Evolutionary conservation across 352 stramenopile species (phyloP).

Genomic region (Phytophthora sp.): DNA sequence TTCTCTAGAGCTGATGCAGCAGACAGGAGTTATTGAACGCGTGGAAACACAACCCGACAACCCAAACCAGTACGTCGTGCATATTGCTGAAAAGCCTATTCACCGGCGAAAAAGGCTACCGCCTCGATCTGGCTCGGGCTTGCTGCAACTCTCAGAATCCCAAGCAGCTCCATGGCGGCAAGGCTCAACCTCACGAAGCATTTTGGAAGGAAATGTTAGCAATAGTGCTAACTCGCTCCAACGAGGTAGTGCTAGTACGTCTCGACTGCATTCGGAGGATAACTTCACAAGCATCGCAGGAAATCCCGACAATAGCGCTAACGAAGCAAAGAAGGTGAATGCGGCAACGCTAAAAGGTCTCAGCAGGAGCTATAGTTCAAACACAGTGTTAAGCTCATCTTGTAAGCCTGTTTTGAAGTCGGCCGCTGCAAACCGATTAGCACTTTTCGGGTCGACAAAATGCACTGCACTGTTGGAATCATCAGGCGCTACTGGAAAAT

Average conservation of each 20-base stretch:
- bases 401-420: conserved; percentile 32
- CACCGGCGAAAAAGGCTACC: conserved; percentile 49
- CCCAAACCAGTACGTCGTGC: conserved; percentile 76
- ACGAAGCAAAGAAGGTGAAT: conserved; percentile 20
- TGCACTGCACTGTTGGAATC: conserved; percentile 23
- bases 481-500: not conserved
- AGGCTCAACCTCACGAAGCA: not conserved
- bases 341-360: conserved; percentile 27
- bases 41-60: conserved; percentile 54
- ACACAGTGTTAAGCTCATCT: conserved; percentile 12
- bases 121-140: conserved; percentile 17
- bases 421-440: conserved; percentile 21
- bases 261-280: not conserved
- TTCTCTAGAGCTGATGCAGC: conserved; percentile 62
- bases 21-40: conserved; percentile 63
- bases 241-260: not conserved
- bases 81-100: conserved; percentile 58
- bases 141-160: conserved; percentile 26
- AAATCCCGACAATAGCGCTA: not conserved
- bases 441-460: conserved; percentile 31
- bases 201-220: not conserved
- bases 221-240: not conserved
- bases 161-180: conserved; percentile 26
- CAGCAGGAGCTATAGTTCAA: conserved; percentile 21
- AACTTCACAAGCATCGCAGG: not conserved